phyloP scores from a whole-genome alignment of 2,329 filamentous ascomycete genomes.

The Colletotrichum scovillei region DNA sequence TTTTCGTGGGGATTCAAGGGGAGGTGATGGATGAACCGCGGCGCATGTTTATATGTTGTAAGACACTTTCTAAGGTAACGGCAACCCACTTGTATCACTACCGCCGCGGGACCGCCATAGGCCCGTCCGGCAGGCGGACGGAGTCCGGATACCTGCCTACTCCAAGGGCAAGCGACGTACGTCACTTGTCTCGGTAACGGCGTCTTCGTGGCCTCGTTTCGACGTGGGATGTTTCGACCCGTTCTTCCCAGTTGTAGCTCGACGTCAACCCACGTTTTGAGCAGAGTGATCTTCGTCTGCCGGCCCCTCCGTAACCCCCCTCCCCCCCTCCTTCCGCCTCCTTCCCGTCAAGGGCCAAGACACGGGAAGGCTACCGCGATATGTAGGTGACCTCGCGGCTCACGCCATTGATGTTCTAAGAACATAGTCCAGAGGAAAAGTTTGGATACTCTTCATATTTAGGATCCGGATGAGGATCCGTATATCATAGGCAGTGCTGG shows the following conservation, averaged over 20 bases:
- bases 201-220: not conserved
- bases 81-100: not conserved
- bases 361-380: too few species aligned
- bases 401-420: too few species aligned
- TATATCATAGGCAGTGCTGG: too few species aligned
- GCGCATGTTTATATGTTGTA: not conserved
- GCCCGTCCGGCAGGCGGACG: too few species aligned
- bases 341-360: too few species aligned
- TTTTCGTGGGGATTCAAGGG: not conserved
- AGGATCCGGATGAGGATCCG: too few species aligned
- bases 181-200: not conserved
- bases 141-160: not conserved
- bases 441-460: too few species aligned
- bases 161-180: not conserved
- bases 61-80: not conserved
- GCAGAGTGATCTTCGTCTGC: not conserved
- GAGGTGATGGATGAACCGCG: too few species aligned
- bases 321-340: not conserved
- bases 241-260: not conserved
- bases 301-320: not conserved
- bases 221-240: not conserved
- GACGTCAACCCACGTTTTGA: not conserved
- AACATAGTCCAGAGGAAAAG: too few species aligned
- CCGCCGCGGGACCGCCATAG: not conserved
- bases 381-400: too few species aligned